These are phyloP conservation scores for Dissophora globulifera DNA, from an alignment of 192 early-diverging fungal species.

Conservation along the genomic window DNA sequence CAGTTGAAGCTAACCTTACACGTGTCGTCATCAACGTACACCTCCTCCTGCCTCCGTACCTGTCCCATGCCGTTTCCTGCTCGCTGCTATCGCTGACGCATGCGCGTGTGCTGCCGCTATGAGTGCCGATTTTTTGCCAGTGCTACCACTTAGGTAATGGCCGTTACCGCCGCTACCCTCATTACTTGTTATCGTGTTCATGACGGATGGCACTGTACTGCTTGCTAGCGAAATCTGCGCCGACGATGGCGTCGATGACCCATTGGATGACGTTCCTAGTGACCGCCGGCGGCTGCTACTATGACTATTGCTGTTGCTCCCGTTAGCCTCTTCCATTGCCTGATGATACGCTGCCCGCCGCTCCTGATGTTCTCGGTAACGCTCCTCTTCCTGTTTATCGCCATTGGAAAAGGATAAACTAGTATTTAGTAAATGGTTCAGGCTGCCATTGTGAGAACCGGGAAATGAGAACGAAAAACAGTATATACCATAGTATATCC, in stretches of 20 bases:
- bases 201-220: no score
- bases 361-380: constrained; percentile 42
- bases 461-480: background rate
- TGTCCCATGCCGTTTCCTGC: constrained; percentile 16
- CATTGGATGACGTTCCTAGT: background rate
- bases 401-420: background rate
- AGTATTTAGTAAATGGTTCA: background rate
- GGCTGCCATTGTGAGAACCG: background rate
- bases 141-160: background rate
- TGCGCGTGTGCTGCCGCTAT: constrained; percentile 33
- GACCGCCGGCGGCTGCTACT: background rate
- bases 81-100: constrained; percentile 31
- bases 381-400: constrained; percentile 37
- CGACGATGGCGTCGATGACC: background rate
- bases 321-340: constrained; percentile 44
- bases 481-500: constrained; percentile 31
- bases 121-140: constrained; percentile 21
- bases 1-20: no score
- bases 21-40: background rate
- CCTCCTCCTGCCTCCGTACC: background rate
- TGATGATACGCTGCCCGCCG: constrained; percentile 23
- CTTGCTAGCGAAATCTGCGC: no score
- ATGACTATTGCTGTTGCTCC: background rate
- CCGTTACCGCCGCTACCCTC: no score
- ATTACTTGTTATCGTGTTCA: no score